Conservation (phyloP, 164 flowering plant species). For the Chimonanthus praecox region DNA sequence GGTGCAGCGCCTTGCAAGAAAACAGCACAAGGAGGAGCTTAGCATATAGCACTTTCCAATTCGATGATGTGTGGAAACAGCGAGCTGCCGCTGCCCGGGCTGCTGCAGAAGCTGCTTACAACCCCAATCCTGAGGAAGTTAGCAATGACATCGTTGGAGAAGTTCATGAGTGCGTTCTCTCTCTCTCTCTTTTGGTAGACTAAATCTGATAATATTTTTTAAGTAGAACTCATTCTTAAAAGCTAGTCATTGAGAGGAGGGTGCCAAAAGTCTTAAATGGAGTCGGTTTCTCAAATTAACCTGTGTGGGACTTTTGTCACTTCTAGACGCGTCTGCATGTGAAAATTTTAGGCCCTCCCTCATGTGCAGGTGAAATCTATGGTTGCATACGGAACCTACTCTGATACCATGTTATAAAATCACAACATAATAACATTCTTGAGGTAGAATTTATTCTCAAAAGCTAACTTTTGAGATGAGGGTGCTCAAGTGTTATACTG, state of each 20-base stretch:
- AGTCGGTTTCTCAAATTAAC: too few relatives aligned
- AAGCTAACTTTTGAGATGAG: too few relatives aligned
- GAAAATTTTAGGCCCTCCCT: too few relatives aligned
- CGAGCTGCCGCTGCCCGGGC: conserved; percentile 2
- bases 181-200: not conserved
- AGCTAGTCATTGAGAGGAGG: not conserved
- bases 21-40: not conserved
- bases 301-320: too few relatives aligned
- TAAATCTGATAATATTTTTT: not conserved
- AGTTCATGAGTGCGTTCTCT: conserved; percentile 4
- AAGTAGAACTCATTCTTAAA: not conserved
- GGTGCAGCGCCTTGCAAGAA: too few relatives aligned
- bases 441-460: too few relatives aligned
- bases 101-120: conserved; percentile 5
- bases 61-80: conserved; percentile 12
- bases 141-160: not conserved
- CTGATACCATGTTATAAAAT: too few relatives aligned
- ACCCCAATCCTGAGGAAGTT: conserved; percentile 8
- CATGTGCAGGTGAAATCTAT: not conserved
- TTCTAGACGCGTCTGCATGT: not conserved
- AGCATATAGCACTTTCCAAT: not conserved
- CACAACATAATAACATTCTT: too few relatives aligned
- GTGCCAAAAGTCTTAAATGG: not conserved
- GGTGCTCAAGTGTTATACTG: not conserved
- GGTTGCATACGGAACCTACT: not conserved